A percentile compares a stretch with the other conserved stretches of the same genome.
Evolutionary conservation across 2,329 filamentous ascomycete species (phyloP).

Genomic region (Pseudocercospora macadamiae): DNA sequence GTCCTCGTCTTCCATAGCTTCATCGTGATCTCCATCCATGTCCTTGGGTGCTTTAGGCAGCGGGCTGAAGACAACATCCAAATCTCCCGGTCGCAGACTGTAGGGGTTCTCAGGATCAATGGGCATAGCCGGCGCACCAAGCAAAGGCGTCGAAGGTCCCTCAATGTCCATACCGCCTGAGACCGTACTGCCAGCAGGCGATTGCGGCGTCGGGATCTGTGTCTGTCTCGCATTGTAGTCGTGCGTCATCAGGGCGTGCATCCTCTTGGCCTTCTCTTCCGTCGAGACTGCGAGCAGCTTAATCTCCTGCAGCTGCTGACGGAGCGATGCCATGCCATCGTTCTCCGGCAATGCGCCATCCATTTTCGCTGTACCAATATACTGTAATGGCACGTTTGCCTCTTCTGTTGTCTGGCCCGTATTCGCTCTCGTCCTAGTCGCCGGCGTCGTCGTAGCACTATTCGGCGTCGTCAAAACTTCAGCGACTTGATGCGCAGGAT

Average conservation of each 20-base stretch:
- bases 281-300: constrained; percentile 47
- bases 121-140: constrained; percentile 21
- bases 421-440: constrained; percentile 8
- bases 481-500: constrained; percentile 29
- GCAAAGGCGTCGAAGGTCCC: constrained; percentile 15
- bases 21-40: constrained; percentile 47
- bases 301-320: constrained; percentile 53
- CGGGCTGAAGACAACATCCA: constrained; percentile 40
- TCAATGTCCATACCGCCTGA: constrained; percentile 15
- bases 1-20: constrained; percentile 31
- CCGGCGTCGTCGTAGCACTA: constrained; percentile 8
- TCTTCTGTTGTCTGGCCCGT: not conserved
- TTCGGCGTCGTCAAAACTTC: constrained; percentile 20
- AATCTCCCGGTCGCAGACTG: constrained; percentile 38
- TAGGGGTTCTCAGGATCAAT: constrained; percentile 42
- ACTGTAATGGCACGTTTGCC: not conserved
- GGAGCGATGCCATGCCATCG: constrained; percentile 54
- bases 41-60: constrained; percentile 30
- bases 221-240: constrained; percentile 41
- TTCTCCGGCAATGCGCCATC: constrained; percentile 48
- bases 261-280: constrained; percentile 53
- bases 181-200: constrained; percentile 11
- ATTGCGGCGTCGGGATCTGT: constrained; percentile 5
- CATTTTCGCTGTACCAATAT: constrained; percentile 18
- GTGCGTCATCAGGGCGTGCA: constrained; percentile 55